Evolutionary conservation across 2,329 filamentous ascomycete species (phyloP).

Genomic region (Corynespora cassiicola): DNA sequence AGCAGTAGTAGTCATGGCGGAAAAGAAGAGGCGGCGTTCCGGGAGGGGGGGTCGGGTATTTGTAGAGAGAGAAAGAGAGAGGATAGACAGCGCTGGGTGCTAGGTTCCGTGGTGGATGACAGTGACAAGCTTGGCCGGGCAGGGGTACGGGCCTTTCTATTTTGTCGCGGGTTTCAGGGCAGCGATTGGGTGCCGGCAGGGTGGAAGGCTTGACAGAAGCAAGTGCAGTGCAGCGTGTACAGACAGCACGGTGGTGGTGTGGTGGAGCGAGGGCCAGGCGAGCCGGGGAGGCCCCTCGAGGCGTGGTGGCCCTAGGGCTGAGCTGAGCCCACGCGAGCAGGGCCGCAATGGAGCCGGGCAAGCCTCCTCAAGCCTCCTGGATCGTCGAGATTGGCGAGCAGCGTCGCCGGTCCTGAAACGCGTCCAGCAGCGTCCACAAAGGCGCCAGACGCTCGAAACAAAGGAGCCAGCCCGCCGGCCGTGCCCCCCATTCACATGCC

Average conservation of each 20-base stretch:
- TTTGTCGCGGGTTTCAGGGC: slow-evolving; percentile 17
- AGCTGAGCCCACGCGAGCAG: slow-evolving; percentile 27
- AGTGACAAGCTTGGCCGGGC: slow-evolving; percentile 21
- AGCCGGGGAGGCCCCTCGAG: slow-evolving; percentile 1
- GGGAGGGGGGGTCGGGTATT: slow-evolving; percentile 27
- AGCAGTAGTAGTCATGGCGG: slow-evolving; percentile 50
- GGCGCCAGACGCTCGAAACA: no score
- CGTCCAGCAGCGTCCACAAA: slow-evolving; percentile 15
- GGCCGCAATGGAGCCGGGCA: no score
- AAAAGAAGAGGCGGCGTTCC: slow-evolving; percentile 17
- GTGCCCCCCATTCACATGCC: no score
- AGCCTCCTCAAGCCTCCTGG: slow-evolving; percentile 11
- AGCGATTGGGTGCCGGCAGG: slow-evolving; percentile 24
- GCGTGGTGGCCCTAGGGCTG: slow-evolving; percentile 19
- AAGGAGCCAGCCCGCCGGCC: no score
- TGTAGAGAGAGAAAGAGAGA: slow-evolving; percentile 18
- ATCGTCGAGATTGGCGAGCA: slow-evolving; percentile 26
- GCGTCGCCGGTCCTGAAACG: slow-evolving; percentile 21
- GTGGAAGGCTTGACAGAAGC: slow-evolving; percentile 8
- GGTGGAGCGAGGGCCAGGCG: background rate
- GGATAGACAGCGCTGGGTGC: no score
- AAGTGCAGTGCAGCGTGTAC: background rate
- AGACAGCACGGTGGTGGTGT: background rate
- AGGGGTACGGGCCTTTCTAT: slow-evolving; percentile 11
- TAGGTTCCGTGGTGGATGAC: slow-evolving; percentile 16